Conservation (phyloP, 1,284 basidiomycete genomes). For the Tylopilus microsporus region DNA sequence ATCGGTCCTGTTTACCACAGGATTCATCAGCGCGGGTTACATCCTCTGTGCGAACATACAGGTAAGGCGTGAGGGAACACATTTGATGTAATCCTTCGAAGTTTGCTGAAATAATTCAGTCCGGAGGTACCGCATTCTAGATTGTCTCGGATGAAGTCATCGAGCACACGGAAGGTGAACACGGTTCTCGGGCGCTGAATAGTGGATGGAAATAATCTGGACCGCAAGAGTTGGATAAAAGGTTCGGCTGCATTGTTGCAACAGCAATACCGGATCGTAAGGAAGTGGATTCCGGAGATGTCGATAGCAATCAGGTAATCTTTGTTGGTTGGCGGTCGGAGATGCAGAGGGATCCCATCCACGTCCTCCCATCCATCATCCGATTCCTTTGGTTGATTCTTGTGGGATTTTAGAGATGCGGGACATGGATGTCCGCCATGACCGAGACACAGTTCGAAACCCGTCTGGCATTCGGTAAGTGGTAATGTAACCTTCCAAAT, state of each 20-base stretch:
- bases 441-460: neutral
- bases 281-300: neutral
- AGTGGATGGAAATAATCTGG: neutral
- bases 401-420: too few relatives aligned
- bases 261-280: neutral
- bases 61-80: neutral
- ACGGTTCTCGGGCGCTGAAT: neutral
- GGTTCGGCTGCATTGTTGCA: neutral
- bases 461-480: too few relatives aligned
- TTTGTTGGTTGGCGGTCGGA: neutral
- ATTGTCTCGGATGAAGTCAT: neutral
- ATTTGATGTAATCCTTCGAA: neutral
- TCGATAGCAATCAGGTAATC: neutral
- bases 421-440: neutral
- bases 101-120: neutral
- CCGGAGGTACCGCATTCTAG: neutral
- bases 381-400: too few relatives aligned
- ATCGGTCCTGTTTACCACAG: neutral
- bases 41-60: neutral
- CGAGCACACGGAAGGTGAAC: neutral
- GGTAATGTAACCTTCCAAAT: too few relatives aligned
- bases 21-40: too few relatives aligned
- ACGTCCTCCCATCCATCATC: neutral
- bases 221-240: neutral
- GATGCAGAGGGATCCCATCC: neutral